Evolutionary conservation across 1,139 yeast genomes (phyloP).

Genomic region (Lizanozyma gosingica): DNA sequence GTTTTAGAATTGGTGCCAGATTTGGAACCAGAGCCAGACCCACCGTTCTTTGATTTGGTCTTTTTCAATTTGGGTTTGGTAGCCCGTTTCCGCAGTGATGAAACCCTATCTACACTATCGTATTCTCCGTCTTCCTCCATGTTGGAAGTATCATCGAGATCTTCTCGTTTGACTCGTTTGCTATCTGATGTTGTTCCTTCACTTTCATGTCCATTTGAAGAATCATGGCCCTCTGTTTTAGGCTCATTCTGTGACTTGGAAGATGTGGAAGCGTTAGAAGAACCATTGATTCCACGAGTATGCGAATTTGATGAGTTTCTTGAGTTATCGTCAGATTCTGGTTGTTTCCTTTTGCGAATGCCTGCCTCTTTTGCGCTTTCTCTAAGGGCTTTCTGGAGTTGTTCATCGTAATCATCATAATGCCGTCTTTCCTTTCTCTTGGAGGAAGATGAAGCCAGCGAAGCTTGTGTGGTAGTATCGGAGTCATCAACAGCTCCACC

Average conservation of each 20-base stretch:
- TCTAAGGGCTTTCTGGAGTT: constrained; percentile 58
- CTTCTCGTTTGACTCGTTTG: constrained; percentile 3
- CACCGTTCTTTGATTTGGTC: constrained; percentile 3
- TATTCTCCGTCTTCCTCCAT: constrained; percentile 15
- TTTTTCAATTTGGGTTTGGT: constrained; percentile 9
- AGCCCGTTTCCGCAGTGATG: constrained; percentile 1
- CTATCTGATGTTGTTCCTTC: constrained; percentile 6
- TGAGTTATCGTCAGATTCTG: constrained; percentile 1
- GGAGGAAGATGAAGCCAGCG: neutral
- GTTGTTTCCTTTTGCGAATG: constrained; percentile 4
- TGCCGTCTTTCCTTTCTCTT: constrained; percentile 25
- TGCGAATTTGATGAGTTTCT: neutral
- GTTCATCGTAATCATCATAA: constrained; percentile 53
- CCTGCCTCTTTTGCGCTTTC: constrained; percentile 52
- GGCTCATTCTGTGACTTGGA: no score
- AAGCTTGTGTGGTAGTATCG: constrained; percentile 3
- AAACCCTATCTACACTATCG: neutral
- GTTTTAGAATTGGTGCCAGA: constrained; percentile 6
- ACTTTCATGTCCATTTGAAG: constrained; percentile 1
- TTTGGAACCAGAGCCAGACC: constrained; percentile 7
- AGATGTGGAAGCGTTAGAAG: neutral
- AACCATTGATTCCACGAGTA: no score
- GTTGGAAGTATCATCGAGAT: neutral
- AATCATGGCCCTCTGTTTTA: no score
- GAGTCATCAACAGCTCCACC: neutral